Percentiles rank a stretch among this genome's conserved stretches.
Conservation (phyloP, 306 rosid genomes). For the Trifolium pratense region DNA sequence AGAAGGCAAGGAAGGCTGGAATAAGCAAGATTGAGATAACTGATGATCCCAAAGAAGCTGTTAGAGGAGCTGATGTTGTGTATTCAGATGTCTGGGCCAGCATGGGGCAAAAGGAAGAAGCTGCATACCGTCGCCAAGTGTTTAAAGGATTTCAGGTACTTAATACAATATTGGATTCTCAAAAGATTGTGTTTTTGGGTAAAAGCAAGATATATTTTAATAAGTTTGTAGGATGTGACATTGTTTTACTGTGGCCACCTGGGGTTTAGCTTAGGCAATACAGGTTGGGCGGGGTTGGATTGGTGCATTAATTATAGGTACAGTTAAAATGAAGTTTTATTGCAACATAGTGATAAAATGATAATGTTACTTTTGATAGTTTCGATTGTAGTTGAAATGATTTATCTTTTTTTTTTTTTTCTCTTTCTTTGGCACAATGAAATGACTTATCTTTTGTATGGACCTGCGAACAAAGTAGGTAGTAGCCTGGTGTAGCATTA, state of each 20-base stretch:
- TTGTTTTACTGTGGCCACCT: background rate
- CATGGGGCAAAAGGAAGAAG: constrained; percentile 99
- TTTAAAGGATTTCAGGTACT: constrained; percentile 91
- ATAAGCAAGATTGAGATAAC: constrained; percentile 93
- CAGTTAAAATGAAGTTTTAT: background rate
- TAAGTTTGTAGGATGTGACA: background rate
- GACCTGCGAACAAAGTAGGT: background rate
- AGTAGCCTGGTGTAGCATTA: constrained; percentile 7
- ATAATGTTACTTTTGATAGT: background rate
- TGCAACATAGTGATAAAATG: background rate
- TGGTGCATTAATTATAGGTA: background rate
- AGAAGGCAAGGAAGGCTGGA: constrained; percentile 80
- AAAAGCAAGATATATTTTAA: background rate
- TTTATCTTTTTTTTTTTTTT: background rate
- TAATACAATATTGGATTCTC: constrained; percentile 10
- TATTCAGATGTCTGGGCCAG: constrained; percentile 93
- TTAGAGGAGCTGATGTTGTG: constrained; percentile 86
- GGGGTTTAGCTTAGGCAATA: constrained; percentile 12
- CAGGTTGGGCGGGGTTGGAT: background rate
- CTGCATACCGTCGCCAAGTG: constrained; percentile 72
- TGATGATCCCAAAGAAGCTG: constrained; percentile 91
- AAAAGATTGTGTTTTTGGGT: constrained; percentile 7
- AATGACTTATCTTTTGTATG: background rate
- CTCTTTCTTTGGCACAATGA: background rate
- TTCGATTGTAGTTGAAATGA: constrained; percentile 1